phyloP scores from a whole-genome alignment of 2,329 filamentous ascomycete genomes.

The Cordyceps fumosorosea region DNA sequence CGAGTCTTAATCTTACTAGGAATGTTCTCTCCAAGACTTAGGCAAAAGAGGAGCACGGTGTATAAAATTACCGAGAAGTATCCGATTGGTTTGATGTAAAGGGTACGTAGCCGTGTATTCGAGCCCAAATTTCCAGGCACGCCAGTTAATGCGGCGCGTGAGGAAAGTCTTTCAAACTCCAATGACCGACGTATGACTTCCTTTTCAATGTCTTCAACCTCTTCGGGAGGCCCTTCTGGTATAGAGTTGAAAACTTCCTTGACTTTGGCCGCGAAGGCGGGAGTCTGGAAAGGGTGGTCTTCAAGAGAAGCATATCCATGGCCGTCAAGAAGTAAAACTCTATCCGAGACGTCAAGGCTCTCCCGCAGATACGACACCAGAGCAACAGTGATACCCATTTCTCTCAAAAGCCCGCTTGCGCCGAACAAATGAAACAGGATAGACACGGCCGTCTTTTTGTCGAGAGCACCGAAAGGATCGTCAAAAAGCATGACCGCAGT shows the following conservation, averaged over 20 bases:
- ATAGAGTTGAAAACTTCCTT: background rate
- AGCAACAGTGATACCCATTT: slow-evolving; percentile 9
- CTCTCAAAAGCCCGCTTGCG: slow-evolving; percentile 1
- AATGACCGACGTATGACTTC: slow-evolving; percentile 1
- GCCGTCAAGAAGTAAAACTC: slow-evolving; percentile 7
- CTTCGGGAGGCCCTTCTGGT: background rate
- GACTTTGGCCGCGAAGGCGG: background rate
- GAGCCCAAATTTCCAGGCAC: too few species aligned
- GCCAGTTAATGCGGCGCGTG: background rate
- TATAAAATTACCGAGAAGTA: background rate
- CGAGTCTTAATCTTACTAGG: background rate
- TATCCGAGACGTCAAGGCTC: slow-evolving; percentile 5
- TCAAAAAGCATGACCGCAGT: slow-evolving; percentile 10
- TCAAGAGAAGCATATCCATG: slow-evolving; percentile 2
- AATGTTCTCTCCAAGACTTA: slow-evolving; percentile 7
- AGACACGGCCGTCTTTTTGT: slow-evolving; percentile 6
- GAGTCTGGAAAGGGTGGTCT: slow-evolving; percentile 6
- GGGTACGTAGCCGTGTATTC: background rate
- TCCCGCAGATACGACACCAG: slow-evolving; percentile 1
- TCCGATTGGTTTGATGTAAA: slow-evolving; percentile 5
- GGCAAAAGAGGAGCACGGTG: background rate
- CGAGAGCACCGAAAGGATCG: slow-evolving; percentile 3
- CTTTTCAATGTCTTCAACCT: slow-evolving; percentile 5
- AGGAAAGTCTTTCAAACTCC: background rate
- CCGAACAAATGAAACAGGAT: slow-evolving; percentile 8